These are phyloP conservation scores for Diaporthe destruens DNA, from an alignment of 2,329 filamentous ascomycete species.

Conservation along the genomic window DNA sequence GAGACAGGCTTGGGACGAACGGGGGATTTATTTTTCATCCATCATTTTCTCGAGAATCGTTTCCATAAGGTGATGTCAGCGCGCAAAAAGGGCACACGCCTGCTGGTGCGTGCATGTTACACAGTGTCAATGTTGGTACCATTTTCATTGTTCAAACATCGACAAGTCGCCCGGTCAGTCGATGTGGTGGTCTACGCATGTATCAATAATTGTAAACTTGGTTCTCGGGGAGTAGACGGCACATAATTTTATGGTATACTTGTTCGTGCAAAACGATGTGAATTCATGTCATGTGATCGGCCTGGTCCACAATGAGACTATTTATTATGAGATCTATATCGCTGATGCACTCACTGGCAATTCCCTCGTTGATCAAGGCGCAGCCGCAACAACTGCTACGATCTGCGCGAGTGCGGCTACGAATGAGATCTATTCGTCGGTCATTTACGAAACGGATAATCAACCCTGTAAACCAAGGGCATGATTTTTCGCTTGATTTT, in stretches of 20 bases:
- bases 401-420: neutral
- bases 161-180: neutral
- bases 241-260: neutral
- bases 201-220: neutral
- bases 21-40: neutral
- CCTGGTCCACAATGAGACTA: neutral
- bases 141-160: neutral
- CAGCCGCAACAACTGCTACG: neutral
- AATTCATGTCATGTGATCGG: too few relatives aligned
- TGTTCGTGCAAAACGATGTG: neutral
- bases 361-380: neutral
- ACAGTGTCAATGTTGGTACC: neutral
- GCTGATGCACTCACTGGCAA: too few relatives aligned
- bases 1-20: slow-evolving; percentile 17
- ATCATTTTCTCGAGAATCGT: neutral
- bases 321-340: too few relatives aligned
- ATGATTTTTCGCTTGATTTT: slow-evolving; percentile 24
- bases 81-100: slow-evolving; percentile 25
- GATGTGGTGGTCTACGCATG: neutral
- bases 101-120: slow-evolving; percentile 20
- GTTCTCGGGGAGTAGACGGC: neutral
- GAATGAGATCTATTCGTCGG: neutral
- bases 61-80: neutral
- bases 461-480: neutral
- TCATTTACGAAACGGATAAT: neutral